Evolutionary conservation across 2,329 filamentous ascomycete species (phyloP).

Genomic region (Endoconidiophora polonica): DNA sequence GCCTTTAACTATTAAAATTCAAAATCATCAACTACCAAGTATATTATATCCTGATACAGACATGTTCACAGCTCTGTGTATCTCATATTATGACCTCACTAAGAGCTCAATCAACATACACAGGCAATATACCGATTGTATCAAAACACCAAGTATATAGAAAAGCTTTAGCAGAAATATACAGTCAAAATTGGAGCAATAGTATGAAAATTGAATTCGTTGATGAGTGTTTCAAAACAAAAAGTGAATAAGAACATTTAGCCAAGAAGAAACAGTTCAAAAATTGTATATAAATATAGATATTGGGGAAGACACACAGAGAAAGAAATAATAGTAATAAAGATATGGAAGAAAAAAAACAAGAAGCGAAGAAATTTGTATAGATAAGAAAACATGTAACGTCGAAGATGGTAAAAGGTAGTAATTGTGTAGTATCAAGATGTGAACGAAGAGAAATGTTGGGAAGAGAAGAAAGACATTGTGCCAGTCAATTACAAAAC

Average conservation of each 20-base stretch:
- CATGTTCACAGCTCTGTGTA: no score
- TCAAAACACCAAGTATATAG: background rate
- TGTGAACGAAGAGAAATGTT: background rate
- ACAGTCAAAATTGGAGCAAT: no score
- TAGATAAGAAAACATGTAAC: background rate
- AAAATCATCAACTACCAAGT: no score
- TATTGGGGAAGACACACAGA: constrained; percentile 14
- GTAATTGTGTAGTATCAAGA: background rate
- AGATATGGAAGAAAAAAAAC: constrained; percentile 1
- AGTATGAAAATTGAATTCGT: no score
- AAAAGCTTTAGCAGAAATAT: no score
- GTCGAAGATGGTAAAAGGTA: background rate
- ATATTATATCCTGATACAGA: no score
- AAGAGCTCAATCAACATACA: background rate
- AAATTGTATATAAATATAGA: background rate
- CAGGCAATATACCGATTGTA: background rate
- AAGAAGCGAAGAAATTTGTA: constrained; percentile 10
- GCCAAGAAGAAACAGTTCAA: background rate
- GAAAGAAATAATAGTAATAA: constrained; percentile 18
- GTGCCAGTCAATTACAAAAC: constrained; percentile 10
- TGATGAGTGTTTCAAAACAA: no score
- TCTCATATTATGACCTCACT: no score
- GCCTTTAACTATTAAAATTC: no score
- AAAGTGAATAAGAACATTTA: no score
- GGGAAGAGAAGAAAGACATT: background rate